These are phyloP conservation scores for Corrigiola litoralis DNA, from an alignment of 179 eudicot genomes.

Conservation along the genomic window DNA sequence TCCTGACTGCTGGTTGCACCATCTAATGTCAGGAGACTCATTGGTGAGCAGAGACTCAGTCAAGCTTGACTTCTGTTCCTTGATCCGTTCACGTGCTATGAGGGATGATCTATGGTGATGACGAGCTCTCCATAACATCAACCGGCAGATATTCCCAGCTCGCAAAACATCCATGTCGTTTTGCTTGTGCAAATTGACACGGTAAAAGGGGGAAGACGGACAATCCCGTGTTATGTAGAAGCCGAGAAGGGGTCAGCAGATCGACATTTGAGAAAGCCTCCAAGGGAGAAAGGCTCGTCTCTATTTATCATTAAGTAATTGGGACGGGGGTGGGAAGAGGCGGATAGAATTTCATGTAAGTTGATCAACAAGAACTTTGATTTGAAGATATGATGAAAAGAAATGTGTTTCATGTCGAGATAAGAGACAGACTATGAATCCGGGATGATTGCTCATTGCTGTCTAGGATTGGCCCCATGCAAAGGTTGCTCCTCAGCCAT, in stretches of 20 bases:
- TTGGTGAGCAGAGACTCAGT: conserved; percentile 4
- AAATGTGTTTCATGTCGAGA: background rate
- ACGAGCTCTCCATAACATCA: conserved; percentile 1
- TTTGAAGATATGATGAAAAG: background rate
- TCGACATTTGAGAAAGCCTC: background rate
- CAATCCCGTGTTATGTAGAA: background rate
- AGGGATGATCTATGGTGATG: background rate
- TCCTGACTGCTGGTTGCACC: conserved; percentile 3
- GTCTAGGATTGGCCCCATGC: background rate
- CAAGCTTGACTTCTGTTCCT: background rate
- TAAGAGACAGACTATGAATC: conserved; percentile 12
- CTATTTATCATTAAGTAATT: background rate
- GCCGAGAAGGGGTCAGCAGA: background rate
- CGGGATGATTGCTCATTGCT: background rate
- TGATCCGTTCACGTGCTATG: background rate
- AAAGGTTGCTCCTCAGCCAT: conserved; percentile 16
- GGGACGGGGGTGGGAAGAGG: no score
- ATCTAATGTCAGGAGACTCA: conserved; percentile 5
- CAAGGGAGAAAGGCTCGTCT: background rate
- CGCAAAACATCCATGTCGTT: background rate
- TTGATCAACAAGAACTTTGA: background rate
- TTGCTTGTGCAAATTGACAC: background rate
- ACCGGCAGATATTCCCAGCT: background rate
- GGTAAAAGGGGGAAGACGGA: background rate
- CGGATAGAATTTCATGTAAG: background rate